phyloP scores from a whole-genome alignment of 805 yeast genomes.

The Sugiyamaella smithiae region DNA sequence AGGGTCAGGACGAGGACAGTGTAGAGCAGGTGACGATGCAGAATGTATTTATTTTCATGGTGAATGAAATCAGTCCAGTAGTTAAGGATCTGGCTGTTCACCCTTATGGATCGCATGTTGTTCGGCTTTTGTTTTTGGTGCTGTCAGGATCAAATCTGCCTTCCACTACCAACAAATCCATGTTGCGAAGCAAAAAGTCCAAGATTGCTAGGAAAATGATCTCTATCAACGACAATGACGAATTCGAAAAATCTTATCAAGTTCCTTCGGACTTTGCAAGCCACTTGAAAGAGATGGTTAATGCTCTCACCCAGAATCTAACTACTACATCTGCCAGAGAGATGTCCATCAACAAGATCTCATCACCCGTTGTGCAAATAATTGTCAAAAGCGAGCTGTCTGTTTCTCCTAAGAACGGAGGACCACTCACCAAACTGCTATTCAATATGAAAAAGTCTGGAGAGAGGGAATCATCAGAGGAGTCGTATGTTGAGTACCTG shows the following conservation, averaged over 20 bases:
- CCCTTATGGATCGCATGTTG: slow-evolving; percentile 84
- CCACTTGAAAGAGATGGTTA: slow-evolving; percentile 52
- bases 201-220: slow-evolving; percentile 87
- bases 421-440: slow-evolving; percentile 44
- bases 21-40: slow-evolving; percentile 58
- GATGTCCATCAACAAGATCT: slow-evolving; percentile 70
- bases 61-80: slow-evolving; percentile 63
- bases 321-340: slow-evolving; percentile 55
- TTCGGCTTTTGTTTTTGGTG: slow-evolving; percentile 68
- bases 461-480: slow-evolving; percentile 41
- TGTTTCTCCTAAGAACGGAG: slow-evolving; percentile 6
- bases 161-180: slow-evolving; percentile 61
- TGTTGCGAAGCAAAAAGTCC: slow-evolving; percentile 79
- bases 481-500: slow-evolving; percentile 75
- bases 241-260: slow-evolving; percentile 62
- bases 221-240: slow-evolving; percentile 75
- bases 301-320: slow-evolving; percentile 37
- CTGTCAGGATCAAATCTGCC: slow-evolving; percentile 78
- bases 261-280: slow-evolving; percentile 67
- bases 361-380: slow-evolving; percentile 85
- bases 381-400: slow-evolving; percentile 72
- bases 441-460: slow-evolving; percentile 50
- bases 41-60: slow-evolving; percentile 57
- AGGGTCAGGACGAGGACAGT: slow-evolving; percentile 19
- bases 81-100: slow-evolving; percentile 60